Conservation (phyloP, 2,329 filamentous ascomycete species). For the Verticillium tricorpus region DNA sequence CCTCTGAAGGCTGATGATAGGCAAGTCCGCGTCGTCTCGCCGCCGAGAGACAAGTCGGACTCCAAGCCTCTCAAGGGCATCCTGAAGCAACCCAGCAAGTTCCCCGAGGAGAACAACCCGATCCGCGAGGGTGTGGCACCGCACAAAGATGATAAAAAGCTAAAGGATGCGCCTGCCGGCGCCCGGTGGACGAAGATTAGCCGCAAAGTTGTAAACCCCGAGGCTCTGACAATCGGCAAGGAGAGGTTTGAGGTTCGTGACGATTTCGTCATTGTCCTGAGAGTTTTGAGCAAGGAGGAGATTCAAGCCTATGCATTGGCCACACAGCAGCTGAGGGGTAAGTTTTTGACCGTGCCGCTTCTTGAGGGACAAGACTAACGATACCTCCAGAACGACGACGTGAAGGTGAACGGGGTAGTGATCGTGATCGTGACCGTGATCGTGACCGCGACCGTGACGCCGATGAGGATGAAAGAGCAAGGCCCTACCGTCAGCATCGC, state of each 20-base stretch:
- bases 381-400: conserved; percentile 24
- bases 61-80: conserved; percentile 76
- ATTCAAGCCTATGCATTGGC: conserved; percentile 82
- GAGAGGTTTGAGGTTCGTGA: conserved; percentile 90
- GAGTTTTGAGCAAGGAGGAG: conserved; percentile 82
- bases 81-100: conserved; percentile 78
- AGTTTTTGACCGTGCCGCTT: conserved; percentile 17
- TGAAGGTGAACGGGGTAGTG: conserved; percentile 20
- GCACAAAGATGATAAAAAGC: conserved; percentile 77
- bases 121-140: conserved; percentile 87
- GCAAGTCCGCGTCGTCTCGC: conserved; percentile 66
- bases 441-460: conserved; percentile 21
- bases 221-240: conserved; percentile 79
- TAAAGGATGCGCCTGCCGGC: conserved; percentile 67
- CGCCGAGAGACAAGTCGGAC: conserved; percentile 58
- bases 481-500: conserved; percentile 17
- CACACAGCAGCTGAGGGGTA: conserved; percentile 78
- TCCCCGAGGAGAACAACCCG: conserved; percentile 80
- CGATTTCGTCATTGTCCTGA: conserved; percentile 88
- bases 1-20: conserved; percentile 33
- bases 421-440: conserved; percentile 25
- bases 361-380: neutral
- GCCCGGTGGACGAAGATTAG: conserved; percentile 94
- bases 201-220: conserved; percentile 81
- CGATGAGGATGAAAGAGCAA: conserved; percentile 18